Conservation (phyloP, 495 filamentous ascomycete genomes). For the Pseudevernia furfuracea region DNA sequence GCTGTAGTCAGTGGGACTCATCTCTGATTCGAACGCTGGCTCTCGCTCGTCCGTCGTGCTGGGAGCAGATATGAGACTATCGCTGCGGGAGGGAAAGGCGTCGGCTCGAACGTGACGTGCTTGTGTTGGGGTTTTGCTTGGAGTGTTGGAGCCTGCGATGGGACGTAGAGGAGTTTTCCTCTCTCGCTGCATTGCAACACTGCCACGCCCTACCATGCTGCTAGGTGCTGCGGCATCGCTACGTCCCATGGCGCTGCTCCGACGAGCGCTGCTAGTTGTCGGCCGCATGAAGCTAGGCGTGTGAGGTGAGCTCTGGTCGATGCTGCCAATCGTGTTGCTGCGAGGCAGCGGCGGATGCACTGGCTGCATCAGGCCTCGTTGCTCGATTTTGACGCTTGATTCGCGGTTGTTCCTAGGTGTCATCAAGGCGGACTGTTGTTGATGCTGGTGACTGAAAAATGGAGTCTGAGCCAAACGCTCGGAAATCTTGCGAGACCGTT, state of each 20-base stretch:
- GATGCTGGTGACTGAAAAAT: conserved; percentile 15
- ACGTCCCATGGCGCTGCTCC: conserved; percentile 2
- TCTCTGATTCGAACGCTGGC: not conserved
- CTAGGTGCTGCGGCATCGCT: not conserved
- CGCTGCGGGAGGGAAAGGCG: conserved; percentile 16
- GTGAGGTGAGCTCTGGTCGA: conserved; percentile 14
- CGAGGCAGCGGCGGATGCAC: conserved; percentile 25
- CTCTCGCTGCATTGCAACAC: not conserved
- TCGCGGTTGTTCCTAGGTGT: conserved; percentile 10
- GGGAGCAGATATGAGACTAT: conserved; percentile 17
- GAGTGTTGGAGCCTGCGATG: not conserved
- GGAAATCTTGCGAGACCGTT: conserved; percentile 13
- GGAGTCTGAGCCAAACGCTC: conserved; percentile 14
- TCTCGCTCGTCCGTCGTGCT: not conserved
- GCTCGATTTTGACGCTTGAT: conserved; percentile 21
- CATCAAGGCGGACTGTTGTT: conserved; percentile 1
- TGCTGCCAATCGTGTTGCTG: conserved; percentile 19
- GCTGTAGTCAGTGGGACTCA: not conserved
- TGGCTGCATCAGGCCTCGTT: conserved; percentile 25
- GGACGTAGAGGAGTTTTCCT: conserved; percentile 4
- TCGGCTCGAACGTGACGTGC: not conserved
- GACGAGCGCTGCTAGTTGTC: conserved; percentile 21
- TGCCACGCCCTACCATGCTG: not conserved
- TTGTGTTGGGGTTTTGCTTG: conserved; percentile 8
- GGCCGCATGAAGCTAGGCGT: conserved; percentile 22